phyloP scores from a whole-genome alignment of 2,329 filamentous ascomycete species.

The Colletotrichum sp. region DNA sequence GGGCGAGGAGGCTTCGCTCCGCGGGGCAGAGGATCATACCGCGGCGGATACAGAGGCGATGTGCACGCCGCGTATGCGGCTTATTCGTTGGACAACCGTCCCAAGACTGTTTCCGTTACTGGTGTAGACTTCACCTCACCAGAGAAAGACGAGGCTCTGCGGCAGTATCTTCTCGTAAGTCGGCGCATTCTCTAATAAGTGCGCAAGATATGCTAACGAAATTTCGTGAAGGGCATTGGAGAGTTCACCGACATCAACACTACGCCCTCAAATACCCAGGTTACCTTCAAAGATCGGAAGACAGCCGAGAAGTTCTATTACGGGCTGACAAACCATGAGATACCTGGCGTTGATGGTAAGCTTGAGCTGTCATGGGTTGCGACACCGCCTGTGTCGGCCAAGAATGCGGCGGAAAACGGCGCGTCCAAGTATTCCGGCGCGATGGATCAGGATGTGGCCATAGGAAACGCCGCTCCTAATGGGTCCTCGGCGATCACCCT shows the following conservation, averaged over 20 bases:
- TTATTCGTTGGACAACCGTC: slow-evolving; percentile 78
- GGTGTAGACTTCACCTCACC: slow-evolving; percentile 68
- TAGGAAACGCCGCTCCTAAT: slow-evolving; percentile 17
- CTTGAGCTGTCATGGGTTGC: slow-evolving; percentile 70
- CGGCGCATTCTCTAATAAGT: not conserved
- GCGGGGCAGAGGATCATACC: slow-evolving; percentile 43
- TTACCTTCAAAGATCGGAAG: slow-evolving; percentile 71
- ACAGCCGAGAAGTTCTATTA: slow-evolving; percentile 75
- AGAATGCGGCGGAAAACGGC: slow-evolving; percentile 13
- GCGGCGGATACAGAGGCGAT: slow-evolving; percentile 45
- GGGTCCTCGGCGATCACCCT: slow-evolving; percentile 13
- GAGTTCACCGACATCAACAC: slow-evolving; percentile 66
- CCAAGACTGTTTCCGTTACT: slow-evolving; percentile 69
- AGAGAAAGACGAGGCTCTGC: slow-evolving; percentile 70
- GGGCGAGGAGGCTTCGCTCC: slow-evolving; percentile 38
- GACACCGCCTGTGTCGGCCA: slow-evolving; percentile 31
- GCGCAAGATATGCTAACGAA: not conserved
- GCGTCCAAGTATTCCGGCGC: not conserved
- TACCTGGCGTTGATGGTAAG: slow-evolving; percentile 66
- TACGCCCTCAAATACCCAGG: slow-evolving; percentile 50
- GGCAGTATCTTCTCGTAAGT: slow-evolving; percentile 74
- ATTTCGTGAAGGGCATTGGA: slow-evolving; percentile 56
- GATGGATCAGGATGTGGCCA: slow-evolving; percentile 17
- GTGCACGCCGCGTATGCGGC: slow-evolving; percentile 62
- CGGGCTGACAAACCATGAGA: slow-evolving; percentile 57